Conservation (phyloP, 179 eudicot species). For the Drosera spatulata region DNA sequence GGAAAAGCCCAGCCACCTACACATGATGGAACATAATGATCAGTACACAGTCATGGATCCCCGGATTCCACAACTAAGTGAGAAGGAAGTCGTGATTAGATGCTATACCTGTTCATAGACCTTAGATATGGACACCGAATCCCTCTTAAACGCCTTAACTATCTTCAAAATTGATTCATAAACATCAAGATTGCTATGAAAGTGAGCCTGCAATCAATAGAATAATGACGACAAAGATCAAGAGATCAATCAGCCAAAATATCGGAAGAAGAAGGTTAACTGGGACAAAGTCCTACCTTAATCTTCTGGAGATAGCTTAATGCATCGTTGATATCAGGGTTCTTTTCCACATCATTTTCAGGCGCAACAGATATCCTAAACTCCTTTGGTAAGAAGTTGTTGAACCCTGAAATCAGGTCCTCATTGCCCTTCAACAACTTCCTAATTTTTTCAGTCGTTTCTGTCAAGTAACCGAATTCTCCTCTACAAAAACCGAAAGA, state of each 20-base stretch:
- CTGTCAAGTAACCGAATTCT: too few relatives aligned
- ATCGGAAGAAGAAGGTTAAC: background rate
- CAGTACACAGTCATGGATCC: background rate
- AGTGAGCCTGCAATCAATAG: slow-evolving; percentile 51
- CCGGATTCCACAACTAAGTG: too few relatives aligned
- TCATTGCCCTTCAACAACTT: too few relatives aligned
- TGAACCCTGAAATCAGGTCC: too few relatives aligned
- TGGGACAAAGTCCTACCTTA: slow-evolving; percentile 76
- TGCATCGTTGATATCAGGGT: slow-evolving; percentile 41
- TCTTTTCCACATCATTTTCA: too few relatives aligned
- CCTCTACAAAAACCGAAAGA: too few relatives aligned
- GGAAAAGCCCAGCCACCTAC: slow-evolving; percentile 71
- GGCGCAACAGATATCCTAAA: too few relatives aligned
- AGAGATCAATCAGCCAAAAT: background rate
- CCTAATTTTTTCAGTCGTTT: too few relatives aligned
- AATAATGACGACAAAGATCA: slow-evolving; percentile 7
- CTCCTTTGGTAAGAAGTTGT: too few relatives aligned
- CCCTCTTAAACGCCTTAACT: slow-evolving; percentile 81
- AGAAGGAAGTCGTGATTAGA: background rate
- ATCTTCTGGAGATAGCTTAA: slow-evolving; percentile 71
- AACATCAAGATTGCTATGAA: slow-evolving; percentile 72
- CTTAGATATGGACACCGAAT: slow-evolving; percentile 62
- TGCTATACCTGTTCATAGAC: slow-evolving; percentile 71
- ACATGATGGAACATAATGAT: slow-evolving; percentile 5
- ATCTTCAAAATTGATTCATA: slow-evolving; percentile 93